Conservation (phyloP, 2,329 filamentous ascomycete genomes). For the Fusarium dimerum region DNA sequence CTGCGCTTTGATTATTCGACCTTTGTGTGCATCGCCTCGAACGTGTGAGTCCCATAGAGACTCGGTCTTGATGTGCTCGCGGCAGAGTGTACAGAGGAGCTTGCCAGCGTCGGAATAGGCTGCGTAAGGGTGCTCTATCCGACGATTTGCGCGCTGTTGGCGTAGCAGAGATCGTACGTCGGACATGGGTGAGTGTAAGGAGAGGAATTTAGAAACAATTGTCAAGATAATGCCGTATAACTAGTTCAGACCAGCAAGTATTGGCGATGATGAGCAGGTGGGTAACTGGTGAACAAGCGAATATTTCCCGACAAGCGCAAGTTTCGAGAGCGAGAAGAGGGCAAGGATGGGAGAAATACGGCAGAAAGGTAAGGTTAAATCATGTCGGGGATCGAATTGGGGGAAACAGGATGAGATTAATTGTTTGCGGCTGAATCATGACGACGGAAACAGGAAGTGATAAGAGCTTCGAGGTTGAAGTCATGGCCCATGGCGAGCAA, state of each 20-base stretch:
- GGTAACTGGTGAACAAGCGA: background rate
- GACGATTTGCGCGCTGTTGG: conserved; percentile 72
- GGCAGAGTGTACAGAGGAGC: conserved; percentile 68
- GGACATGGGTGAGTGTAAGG: conserved; percentile 55
- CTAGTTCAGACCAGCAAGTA: conserved; percentile 1
- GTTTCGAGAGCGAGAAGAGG: background rate
- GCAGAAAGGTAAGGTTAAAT: conserved; percentile 9
- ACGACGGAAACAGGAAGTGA: conserved; percentile 14
- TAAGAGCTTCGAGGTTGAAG: background rate
- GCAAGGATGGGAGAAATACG: conserved; percentile 2
- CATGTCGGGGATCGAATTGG: conserved; percentile 11
- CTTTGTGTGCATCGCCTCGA: conserved; percentile 45
- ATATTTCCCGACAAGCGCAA: background rate
- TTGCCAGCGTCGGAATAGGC: conserved; percentile 68
- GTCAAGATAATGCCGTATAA: background rate
- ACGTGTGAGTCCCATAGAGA: conserved; percentile 67
- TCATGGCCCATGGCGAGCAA: conserved; percentile 11
- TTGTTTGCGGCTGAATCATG: conserved; percentile 5
- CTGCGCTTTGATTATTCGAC: conserved; percentile 24
- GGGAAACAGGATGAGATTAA: conserved; percentile 5
- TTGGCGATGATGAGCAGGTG: conserved; percentile 5
- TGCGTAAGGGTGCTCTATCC: conserved; percentile 70
- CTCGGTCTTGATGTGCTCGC: conserved; percentile 64
- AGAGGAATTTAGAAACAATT: conserved; percentile 1
- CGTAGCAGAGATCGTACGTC: conserved; percentile 80